Conservation (phyloP, 257 asterid genomes). For the Agastache rugosa region DNA sequence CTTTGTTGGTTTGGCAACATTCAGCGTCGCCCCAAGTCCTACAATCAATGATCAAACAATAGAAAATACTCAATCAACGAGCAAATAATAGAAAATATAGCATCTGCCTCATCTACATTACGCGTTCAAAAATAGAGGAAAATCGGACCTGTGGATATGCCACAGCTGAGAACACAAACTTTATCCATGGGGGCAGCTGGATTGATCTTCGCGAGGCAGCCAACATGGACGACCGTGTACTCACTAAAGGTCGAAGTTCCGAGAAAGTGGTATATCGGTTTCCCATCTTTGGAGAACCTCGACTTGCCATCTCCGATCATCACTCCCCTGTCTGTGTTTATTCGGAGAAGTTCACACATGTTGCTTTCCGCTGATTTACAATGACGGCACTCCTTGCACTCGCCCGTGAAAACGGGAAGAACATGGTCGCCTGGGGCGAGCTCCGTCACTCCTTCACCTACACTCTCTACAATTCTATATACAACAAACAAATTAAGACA, state of each 20-base stretch:
- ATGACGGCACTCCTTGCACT: constrained; percentile 77
- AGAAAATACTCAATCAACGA: constrained; percentile 23
- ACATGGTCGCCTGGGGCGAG: constrained; percentile 87
- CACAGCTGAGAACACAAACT: constrained; percentile 90
- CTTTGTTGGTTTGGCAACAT: constrained; percentile 78
- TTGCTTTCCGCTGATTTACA: constrained; percentile 85
- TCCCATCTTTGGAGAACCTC: constrained; percentile 75
- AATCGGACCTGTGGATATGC: constrained; percentile 76
- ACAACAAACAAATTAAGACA: background rate
- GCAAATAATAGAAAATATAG: background rate
- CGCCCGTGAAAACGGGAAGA: constrained; percentile 91
- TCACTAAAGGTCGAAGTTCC: constrained; percentile 97
- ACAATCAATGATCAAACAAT: background rate
- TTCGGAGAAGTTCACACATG: constrained; percentile 87
- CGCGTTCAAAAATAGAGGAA: background rate
- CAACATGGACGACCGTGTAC: constrained; percentile 79
- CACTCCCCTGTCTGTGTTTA: constrained; percentile 84
- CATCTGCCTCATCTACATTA: background rate
- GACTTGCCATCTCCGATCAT: constrained; percentile 74
- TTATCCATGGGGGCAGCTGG: constrained; percentile 79
- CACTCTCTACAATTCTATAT: constrained; percentile 78
- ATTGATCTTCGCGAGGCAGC: constrained; percentile 75
- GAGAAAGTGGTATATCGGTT: constrained; percentile 75
- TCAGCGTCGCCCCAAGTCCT: constrained; percentile 85
- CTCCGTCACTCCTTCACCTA: constrained; percentile 87